Percentiles rank a stretch among this genome's conserved stretches.
These are phyloP conservation scores for Cydonia oblonga DNA, from an alignment of 331 rosid genomes.

Conservation along the genomic window DNA sequence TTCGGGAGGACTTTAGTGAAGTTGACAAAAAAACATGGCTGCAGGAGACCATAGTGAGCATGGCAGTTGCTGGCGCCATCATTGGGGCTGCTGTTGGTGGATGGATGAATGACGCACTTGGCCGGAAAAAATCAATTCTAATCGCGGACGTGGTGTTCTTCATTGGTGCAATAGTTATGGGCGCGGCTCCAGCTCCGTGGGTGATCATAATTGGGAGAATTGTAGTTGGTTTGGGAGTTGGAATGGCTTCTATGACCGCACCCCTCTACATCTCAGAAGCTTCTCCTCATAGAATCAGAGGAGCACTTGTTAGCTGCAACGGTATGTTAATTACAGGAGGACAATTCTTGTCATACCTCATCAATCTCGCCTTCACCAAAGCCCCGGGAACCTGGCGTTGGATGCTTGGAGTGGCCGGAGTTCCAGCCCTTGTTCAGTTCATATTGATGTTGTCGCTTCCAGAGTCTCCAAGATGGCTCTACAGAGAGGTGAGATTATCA, in stretches of 20 bases:
- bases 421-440: conserved; percentile 51
- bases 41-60: conserved; percentile 71
- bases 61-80: conserved; percentile 80
- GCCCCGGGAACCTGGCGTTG: conserved; percentile 65
- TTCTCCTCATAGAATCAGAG: conserved; percentile 53
- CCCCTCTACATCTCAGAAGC: conserved; percentile 81
- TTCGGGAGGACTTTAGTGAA: conserved; percentile 44
- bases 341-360: conserved; percentile 40
- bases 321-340: conserved; percentile 44
- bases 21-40: conserved; percentile 75
- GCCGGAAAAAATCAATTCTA: conserved; percentile 48
- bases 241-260: conserved; percentile 85
- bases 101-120: conserved; percentile 57
- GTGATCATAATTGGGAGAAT: conserved; percentile 57
- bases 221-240: conserved; percentile 75
- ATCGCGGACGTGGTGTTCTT: conserved; percentile 46
- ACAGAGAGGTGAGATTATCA: conserved; percentile 28
- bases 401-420: conserved; percentile 80
- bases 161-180: conserved; percentile 50
- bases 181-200: conserved; percentile 46
- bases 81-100: conserved; percentile 78
- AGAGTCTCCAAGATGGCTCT: conserved; percentile 77
- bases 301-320: conserved; percentile 49
- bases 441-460: conserved; percentile 58
- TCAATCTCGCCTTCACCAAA: conserved; percentile 47